Evolutionary conservation across 495 filamentous ascomycete genomes (phyloP).

Genomic region (Pseudoneurospora amorphoporcata): DNA sequence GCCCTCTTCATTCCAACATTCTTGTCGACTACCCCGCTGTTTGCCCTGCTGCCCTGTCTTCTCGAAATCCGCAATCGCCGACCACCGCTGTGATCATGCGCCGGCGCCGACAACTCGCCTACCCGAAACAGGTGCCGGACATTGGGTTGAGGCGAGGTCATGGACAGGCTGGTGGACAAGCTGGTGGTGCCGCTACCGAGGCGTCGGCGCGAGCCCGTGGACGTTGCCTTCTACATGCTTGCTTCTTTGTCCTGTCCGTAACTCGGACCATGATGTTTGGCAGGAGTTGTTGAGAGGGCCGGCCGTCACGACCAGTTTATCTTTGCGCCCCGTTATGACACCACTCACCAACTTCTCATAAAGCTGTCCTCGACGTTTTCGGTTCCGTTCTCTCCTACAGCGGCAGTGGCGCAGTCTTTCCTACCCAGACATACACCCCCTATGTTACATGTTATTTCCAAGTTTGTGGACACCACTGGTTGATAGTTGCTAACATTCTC

Average conservation of each 20-base stretch:
- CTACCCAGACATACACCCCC: background rate
- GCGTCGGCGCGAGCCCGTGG: background rate
- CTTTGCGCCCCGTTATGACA: background rate
- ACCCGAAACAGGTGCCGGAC: background rate
- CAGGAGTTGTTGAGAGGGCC: background rate
- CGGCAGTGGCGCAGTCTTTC: background rate
- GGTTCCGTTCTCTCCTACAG: background rate
- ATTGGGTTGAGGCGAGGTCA: background rate
- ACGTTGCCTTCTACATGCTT: background rate
- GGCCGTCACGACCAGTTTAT: background rate
- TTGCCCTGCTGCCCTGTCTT: conserved; percentile 13
- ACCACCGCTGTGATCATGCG: background rate
- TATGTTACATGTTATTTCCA: background rate
- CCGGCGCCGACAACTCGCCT: background rate
- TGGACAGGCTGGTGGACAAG: background rate
- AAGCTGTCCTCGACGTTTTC: background rate
- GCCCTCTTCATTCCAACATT: conserved; percentile 16
- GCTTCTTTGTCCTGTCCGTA: background rate
- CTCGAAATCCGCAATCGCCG: background rate
- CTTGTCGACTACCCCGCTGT: conserved; percentile 23
- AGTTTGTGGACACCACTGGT: background rate
- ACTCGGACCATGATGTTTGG: background rate
- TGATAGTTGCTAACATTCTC: conserved; percentile 10
- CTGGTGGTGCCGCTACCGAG: background rate
- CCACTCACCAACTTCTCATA: background rate